A percentile compares a stretch with the other conserved stretches of the same genome.
phyloP scores from a whole-genome alignment of 2,329 filamentous ascomycete genomes.

The Diaporthe eres region DNA sequence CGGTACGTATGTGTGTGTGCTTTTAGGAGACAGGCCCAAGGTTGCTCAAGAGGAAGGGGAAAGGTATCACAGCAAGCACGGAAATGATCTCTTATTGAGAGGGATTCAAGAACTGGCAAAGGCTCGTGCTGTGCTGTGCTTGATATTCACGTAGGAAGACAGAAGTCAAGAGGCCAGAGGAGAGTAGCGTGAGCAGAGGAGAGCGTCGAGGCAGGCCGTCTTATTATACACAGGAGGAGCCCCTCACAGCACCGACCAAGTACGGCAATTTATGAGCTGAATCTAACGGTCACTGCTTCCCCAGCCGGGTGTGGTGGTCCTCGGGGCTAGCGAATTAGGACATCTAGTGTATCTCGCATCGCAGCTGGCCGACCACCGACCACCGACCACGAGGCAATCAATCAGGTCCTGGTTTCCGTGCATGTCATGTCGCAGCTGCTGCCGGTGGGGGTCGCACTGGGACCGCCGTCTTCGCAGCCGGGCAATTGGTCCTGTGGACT shows the following conservation, averaged over 20 bases:
- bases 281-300: conserved; percentile 33
- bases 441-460: conserved; percentile 31
- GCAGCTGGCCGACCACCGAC: not conserved
- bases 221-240: conserved; percentile 28
- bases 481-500: not conserved
- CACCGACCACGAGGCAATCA: not conserved
- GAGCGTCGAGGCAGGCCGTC: conserved; percentile 20
- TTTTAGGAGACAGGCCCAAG: not conserved
- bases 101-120: not conserved
- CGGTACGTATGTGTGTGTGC: conserved; percentile 11
- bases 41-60: not conserved
- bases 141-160: conserved; percentile 1
- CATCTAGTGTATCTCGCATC: conserved; percentile 20
- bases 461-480: conserved; percentile 25
- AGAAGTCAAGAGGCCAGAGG: not conserved
- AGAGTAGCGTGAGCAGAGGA: not conserved
- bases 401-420: not conserved
- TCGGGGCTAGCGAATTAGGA: conserved; percentile 27
- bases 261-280: conserved; percentile 18
- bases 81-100: not conserved
- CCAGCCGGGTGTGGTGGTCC: conserved; percentile 2
- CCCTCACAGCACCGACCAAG: not conserved
- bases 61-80: conserved; percentile 3
- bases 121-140: conserved; percentile 8
- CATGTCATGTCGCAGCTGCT: conserved; percentile 9